Evolutionary conservation across 306 rosid genomes (phyloP), one percentile per base, ranked within the genome.

Genomic region (Begonia fuchsioides): DNA sequence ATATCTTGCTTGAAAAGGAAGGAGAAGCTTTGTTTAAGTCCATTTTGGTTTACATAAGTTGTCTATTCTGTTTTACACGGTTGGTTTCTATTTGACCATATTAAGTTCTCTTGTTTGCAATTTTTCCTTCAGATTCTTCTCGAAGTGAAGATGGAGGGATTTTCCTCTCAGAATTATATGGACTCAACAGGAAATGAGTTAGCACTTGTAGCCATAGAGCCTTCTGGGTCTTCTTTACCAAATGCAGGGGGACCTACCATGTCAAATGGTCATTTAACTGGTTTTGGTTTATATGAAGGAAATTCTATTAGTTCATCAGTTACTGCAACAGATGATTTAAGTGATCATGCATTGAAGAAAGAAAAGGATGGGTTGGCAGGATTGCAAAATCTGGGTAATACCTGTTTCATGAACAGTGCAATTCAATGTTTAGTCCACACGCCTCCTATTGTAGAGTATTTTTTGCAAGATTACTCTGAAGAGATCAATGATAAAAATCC

Each of bases 351-450:
- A 55, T 64, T 56, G 62, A 72, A 64, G 70, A 87, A 66, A 51
- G 94, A 82, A 49, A 77, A 54, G 68, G 84, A 77, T 52, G 98
- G 98, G 39, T 77, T 92, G 82, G 87, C 94, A 2, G 98, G 98
- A 56, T 63, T 92, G 75, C 98, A 92, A 75, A 92, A 92, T 74
- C 76, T 92, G 56, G 98, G 98, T 46, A 92, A 92, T 68, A 92
- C 98, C 47, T 92, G 98, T 71, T 92, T 92, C 68, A 92, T 92
- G 98, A 92, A 85, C 63, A 92, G 98, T 58, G 66, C 98, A 50
- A 32, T 92, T 64, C 98, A 85, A 51, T 92, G 98, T 72, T 72
- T 92, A 64, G 96, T 82, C 62, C 98, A 92, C 51, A 92, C 98
- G 9, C 93, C 96, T 19, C 93, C 79, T 13, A 79, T 92, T 63